A percentile compares a stretch with the other conserved stretches of the same genome.
Evolutionary conservation across 139 green algal species (phyloP).

Genomic region (Closterium sp.): DNA sequence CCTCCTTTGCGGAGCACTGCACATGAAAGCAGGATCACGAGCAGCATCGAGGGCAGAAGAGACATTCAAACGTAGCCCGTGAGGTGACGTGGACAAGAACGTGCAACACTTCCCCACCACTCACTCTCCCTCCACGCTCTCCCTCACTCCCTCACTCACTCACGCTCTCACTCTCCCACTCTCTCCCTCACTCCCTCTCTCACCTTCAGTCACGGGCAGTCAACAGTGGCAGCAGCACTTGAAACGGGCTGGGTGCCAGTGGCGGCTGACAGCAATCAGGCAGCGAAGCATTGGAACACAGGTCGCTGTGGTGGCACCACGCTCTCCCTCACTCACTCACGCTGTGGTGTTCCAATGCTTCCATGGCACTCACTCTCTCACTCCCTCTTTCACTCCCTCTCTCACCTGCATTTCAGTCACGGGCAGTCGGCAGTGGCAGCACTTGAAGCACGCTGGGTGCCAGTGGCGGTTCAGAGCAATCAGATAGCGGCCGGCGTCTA

Average conservation of each 20-base stretch:
- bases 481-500: constrained; percentile 18
- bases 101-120: not conserved
- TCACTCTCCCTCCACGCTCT: not conserved
- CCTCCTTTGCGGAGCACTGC: too few species aligned
- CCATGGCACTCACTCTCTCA: not conserved
- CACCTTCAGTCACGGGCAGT: too few species aligned
- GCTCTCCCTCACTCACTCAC: too few species aligned
- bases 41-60: too few species aligned
- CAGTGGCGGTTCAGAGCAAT: constrained; percentile 26
- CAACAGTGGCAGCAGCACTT: too few species aligned
- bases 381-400: too few species aligned
- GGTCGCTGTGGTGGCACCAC: too few species aligned
- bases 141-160: not conserved
- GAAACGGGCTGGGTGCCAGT: not conserved
- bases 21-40: too few species aligned
- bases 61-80: too few species aligned
- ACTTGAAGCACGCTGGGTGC: constrained; percentile 45
- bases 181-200: too few species aligned
- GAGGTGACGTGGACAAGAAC: not conserved
- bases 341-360: not conserved
- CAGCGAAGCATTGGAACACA: not conserved
- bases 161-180: too few species aligned
- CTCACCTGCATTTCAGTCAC: constrained; percentile 28
- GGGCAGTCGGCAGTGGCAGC: constrained; percentile 12
- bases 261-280: not conserved